Base-by-base conservation (phyloP, 2,329 filamentous ascomycete genomes). In the Diaporthe amygdali region DNA sequence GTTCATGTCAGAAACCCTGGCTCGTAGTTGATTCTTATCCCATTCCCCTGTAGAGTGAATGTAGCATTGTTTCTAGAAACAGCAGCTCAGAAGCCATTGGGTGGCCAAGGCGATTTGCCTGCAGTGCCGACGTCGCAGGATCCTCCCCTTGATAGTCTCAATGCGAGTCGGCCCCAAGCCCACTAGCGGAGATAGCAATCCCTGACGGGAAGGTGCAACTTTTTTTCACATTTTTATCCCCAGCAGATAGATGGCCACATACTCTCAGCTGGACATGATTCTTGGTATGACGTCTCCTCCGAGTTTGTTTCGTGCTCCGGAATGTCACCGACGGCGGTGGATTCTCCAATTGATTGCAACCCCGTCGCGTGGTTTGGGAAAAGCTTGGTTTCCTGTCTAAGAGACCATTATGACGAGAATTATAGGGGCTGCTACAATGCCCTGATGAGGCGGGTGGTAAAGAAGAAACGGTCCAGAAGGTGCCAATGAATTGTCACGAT, bases 111-210 rank as follows among this genome's bases (percentile, higher is more conserved):
- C 41, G n/a, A 17, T 64, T 9, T 44, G 41, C 59, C 34, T 47
- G 30, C 59, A 39, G 37, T 39, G 37, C 44, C 44, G 41, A 30
- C 20, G 59, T 49, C 59, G n/a, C 59, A 49, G 44, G 59, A 64
- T 49, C 59, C 37, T 64, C 59, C 27, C 59, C 59, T 44, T 47
- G 59, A 47, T 63, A 63, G 59, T 64, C 44, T 64, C 44, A 49
- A 63, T 63, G 59, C 59, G 41, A 34, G 41, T 63, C 59, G 46
- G 27, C 12, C 7, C 59, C 44, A 64, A 64, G 59, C 59, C 59
- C 59, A 49, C 59, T 64, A 64, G 59, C 44, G 59, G 59, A 64
- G 59, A 64, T 64, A 37, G 59, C 44, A 10, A 49, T 64, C 59
- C 59, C 44, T 64, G 59, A 64, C 44, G 44, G 59, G 59, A 49